A percentile compares a stretch with the other conserved stretches of the same genome.
phyloP scores from a whole-genome alignment of 148 eudicot genomes.

The Salicornia ramosissima region DNA sequence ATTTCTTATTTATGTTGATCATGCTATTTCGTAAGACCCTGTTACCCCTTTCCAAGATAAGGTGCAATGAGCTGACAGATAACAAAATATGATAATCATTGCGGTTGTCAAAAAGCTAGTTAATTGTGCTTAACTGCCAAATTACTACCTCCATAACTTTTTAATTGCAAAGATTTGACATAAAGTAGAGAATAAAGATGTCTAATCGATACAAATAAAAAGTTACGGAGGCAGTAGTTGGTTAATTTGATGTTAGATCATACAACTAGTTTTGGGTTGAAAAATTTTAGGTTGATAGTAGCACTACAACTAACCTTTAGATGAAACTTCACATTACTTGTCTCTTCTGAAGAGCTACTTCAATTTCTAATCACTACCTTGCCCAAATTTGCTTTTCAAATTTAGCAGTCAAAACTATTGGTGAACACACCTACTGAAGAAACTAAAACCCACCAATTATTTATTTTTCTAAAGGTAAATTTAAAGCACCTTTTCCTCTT shows the following conservation, averaged over 20 bases:
- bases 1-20: neutral
- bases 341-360: neutral
- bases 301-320: too few relatives aligned
- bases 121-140: neutral
- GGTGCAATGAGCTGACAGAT: neutral
- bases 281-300: too few relatives aligned
- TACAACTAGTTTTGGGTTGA: neutral
- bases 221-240: neutral
- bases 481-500: constrained; percentile 6
- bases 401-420: neutral
- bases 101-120: neutral
- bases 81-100: neutral
- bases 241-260: neutral
- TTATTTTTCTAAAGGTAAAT: neutral
- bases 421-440: neutral
- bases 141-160: too few relatives aligned
- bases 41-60: neutral
- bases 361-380: neutral
- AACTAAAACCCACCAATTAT: neutral
- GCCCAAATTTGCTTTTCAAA: neutral
- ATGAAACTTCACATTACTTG: neutral
- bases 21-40: neutral
- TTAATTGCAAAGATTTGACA: too few relatives aligned
- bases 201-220: too few relatives aligned
- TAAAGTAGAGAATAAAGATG: too few relatives aligned